These are phyloP conservation scores for Ascochyta viciae-villosae DNA, from an alignment of 2,329 filamentous ascomycete genomes.

Conservation along the genomic window DNA sequence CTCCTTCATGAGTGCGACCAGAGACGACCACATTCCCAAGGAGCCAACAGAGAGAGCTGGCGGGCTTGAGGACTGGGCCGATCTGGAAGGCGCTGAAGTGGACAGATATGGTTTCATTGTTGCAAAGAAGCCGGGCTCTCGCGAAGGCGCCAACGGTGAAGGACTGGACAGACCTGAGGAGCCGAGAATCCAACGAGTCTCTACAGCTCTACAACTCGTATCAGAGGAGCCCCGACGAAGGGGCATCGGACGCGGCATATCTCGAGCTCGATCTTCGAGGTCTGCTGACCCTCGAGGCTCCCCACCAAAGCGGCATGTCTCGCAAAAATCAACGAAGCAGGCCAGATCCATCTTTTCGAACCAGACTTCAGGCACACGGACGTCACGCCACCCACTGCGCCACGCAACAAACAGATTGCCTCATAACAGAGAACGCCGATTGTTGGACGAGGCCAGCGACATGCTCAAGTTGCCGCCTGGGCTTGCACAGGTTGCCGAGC, in stretches of 20 bases:
- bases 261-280: constrained; percentile 54
- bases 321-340: constrained; percentile 54
- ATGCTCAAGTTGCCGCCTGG: constrained; percentile 69
- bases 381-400: constrained; percentile 54
- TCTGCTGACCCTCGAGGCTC: constrained; percentile 48
- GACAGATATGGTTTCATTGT: constrained; percentile 72
- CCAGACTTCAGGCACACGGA: constrained; percentile 51
- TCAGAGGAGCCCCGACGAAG: constrained; percentile 63
- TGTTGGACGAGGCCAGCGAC: constrained; percentile 67
- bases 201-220: constrained; percentile 64
- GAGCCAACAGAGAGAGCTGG: constrained; percentile 66
- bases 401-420: constrained; percentile 61
- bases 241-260: constrained; percentile 58
- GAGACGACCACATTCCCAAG: constrained; percentile 50
- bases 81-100: constrained; percentile 65
- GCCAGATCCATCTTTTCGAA: constrained; percentile 48
- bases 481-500: constrained; percentile 53
- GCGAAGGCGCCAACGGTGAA: constrained; percentile 34
- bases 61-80: constrained; percentile 70
- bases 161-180: constrained; percentile 42
- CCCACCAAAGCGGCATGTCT: constrained; percentile 49
- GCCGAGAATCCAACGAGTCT: constrained; percentile 62
- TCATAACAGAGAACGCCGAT: constrained; percentile 60
- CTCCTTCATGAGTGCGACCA: constrained; percentile 40
- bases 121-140: constrained; percentile 48